Conservation (phyloP, 2,329 filamentous ascomycete species). For the Cladophialophora chaetospira region DNA sequence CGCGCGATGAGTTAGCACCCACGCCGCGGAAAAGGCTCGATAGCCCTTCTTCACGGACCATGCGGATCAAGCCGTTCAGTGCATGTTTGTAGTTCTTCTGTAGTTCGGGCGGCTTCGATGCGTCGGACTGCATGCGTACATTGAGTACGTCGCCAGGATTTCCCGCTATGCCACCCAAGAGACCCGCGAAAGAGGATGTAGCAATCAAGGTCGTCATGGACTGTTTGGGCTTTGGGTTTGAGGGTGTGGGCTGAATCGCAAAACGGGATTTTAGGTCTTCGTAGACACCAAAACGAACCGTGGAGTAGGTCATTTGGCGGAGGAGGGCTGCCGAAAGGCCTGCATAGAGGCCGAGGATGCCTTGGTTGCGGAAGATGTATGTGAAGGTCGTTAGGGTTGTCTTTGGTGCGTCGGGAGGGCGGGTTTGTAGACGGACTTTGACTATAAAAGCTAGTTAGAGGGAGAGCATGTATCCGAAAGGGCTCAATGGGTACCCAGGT, state of each 20-base stretch:
- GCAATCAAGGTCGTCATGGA: slow-evolving; percentile 76
- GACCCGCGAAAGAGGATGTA: slow-evolving; percentile 80
- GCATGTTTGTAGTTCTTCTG: slow-evolving; percentile 89
- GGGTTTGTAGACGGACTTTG: slow-evolving; percentile 85
- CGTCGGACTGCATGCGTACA: slow-evolving; percentile 96
- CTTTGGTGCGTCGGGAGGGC: slow-evolving; percentile 71
- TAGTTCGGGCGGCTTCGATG: slow-evolving; percentile 70
- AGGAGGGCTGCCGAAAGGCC: slow-evolving; percentile 90
- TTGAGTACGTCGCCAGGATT: slow-evolving; percentile 97
- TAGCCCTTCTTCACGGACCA: slow-evolving; percentile 82
- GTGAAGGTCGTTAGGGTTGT: slow-evolving; percentile 84
- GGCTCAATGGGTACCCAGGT: slow-evolving; percentile 66
- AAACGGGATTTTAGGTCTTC: slow-evolving; percentile 81
- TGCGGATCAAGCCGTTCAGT: slow-evolving; percentile 79
- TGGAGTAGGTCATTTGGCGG: slow-evolving; percentile 93
- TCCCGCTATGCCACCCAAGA: slow-evolving; percentile 83
- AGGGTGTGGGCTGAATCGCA: slow-evolving; percentile 50
- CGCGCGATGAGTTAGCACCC: slow-evolving; percentile 63
- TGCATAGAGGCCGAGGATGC: slow-evolving; percentile 79
- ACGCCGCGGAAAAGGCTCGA: slow-evolving; percentile 75
- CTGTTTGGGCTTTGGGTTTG: slow-evolving; percentile 38
- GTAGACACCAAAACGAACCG: slow-evolving; percentile 94
- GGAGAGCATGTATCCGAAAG: neutral
- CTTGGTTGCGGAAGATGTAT: slow-evolving; percentile 76
- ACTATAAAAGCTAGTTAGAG: slow-evolving; percentile 44